A percentile compares a stretch with the other conserved stretches of the same genome.
Conservation (phyloP, 2,329 filamentous ascomycete species). For the Xylaria polymorpha region DNA sequence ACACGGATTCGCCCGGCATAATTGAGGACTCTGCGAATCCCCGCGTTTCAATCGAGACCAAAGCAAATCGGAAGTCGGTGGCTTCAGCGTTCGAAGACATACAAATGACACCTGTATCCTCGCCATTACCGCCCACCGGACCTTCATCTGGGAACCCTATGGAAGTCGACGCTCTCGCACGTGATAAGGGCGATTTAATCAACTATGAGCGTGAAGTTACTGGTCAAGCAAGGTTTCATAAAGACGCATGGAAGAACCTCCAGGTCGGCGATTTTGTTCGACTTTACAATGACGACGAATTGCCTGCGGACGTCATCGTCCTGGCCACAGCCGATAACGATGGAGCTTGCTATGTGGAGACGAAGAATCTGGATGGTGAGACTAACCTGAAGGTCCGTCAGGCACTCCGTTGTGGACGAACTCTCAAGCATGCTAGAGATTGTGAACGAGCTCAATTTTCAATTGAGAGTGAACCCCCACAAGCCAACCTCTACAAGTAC, state of each 20-base stretch:
- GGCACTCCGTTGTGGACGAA: slow-evolving; percentile 84
- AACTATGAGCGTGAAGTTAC: slow-evolving; percentile 74
- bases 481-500: slow-evolving; percentile 95
- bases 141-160: slow-evolving; percentile 23
- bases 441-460: slow-evolving; percentile 89
- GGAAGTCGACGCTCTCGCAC: slow-evolving; percentile 54
- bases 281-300: slow-evolving; percentile 94
- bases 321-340: slow-evolving; percentile 93
- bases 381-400: slow-evolving; percentile 97
- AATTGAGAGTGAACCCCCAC: slow-evolving; percentile 90
- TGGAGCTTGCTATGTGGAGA: slow-evolving; percentile 96
- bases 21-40: slow-evolving; percentile 65
- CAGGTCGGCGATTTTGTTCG: slow-evolving; percentile 96
- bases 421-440: slow-evolving; percentile 87
- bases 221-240: slow-evolving; percentile 86
- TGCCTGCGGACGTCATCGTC: slow-evolving; percentile 93
- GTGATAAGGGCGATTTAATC: slow-evolving; percentile 71
- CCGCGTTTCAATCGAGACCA: slow-evolving; percentile 74
- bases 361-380: slow-evolving; percentile 97
- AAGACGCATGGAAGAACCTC: slow-evolving; percentile 93
- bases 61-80: slow-evolving; percentile 64
- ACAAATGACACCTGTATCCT: slow-evolving; percentile 95
- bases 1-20: slow-evolving; percentile 62
- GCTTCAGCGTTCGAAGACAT: slow-evolving; percentile 75
- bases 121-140: slow-evolving; percentile 68